Percentiles rank a stretch among this genome's conserved stretches.
Conservation (phyloP, 1,284 basidiomycete species). For the Ceraceosorus bombacis region DNA sequence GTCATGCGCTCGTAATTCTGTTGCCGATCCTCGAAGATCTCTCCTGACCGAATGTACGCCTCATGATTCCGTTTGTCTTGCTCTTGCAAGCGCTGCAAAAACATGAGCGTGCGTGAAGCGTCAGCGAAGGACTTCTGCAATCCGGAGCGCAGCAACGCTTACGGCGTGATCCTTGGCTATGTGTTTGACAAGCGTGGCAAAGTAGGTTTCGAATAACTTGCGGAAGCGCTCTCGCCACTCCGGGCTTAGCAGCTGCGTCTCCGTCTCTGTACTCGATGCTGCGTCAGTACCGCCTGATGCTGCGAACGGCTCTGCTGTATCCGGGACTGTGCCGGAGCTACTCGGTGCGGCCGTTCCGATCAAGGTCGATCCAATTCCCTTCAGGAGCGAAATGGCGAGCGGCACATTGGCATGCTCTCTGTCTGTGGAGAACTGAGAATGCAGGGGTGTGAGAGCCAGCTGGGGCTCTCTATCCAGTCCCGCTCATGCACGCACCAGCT, state of each 20-base stretch:
- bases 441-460: neutral
- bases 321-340: slow-evolving; percentile 41
- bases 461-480: neutral
- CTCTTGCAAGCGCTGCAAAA: slow-evolving; percentile 73
- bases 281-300: slow-evolving; percentile 21
- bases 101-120: neutral
- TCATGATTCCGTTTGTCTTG: slow-evolving; percentile 94
- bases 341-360: slow-evolving; percentile 55
- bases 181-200: slow-evolving; percentile 81
- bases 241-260: slow-evolving; percentile 55
- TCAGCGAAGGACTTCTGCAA: slow-evolving; percentile 13
- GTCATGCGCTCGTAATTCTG: slow-evolving; percentile 98
- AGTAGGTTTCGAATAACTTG: slow-evolving; percentile 86
- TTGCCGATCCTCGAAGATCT: slow-evolving; percentile 97
- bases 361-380: slow-evolving; percentile 70
- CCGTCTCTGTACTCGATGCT: neutral
- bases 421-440: slow-evolving; percentile 69
- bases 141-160: neutral
- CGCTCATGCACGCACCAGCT: slow-evolving; percentile 57
- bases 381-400: slow-evolving; percentile 72
- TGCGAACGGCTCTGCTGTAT: slow-evolving; percentile 53
- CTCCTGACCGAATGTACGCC: slow-evolving; percentile 94
- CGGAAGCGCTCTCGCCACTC: slow-evolving; percentile 81
- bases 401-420: slow-evolving; percentile 75
- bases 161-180: slow-evolving; percentile 71